Conservation (phyloP, 2,329 filamentous ascomycete species). For the Monilinia polystroma region DNA sequence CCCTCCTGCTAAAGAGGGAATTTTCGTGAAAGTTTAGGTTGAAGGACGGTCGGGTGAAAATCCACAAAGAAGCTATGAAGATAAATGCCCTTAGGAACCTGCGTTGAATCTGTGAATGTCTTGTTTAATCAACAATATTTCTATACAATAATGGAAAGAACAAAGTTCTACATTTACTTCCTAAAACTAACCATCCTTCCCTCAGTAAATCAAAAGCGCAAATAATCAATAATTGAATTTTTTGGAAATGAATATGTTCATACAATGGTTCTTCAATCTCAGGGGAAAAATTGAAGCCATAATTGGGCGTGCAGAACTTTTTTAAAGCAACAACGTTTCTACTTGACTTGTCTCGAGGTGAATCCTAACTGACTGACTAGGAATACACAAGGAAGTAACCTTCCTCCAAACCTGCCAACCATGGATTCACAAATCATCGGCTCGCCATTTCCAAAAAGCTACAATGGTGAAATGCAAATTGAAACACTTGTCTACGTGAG, state of each 20-base stretch:
- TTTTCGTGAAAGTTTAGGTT: neutral
- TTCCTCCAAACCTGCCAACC: neutral
- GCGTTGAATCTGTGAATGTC: neutral
- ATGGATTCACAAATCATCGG: neutral
- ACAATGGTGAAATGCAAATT: neutral
- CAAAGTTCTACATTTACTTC: neutral
- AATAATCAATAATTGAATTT: neutral
- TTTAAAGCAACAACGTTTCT: neutral
- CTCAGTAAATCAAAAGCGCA: neutral
- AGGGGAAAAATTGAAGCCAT: neutral
- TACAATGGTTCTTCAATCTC: neutral
- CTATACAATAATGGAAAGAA: neutral
- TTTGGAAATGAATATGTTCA: constrained; percentile 4
- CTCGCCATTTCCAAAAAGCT: neutral
- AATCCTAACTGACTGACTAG: neutral
- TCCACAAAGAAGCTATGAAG: neutral
- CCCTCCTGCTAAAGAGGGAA: neutral
- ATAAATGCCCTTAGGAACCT: neutral
- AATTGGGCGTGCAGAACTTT: neutral
- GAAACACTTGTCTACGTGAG: neutral
- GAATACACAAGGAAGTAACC: neutral
- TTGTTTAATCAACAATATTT: neutral
- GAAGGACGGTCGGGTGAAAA: neutral
- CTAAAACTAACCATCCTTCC: neutral
- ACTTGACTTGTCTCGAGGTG: neutral